These are phyloP conservation scores for Carallia brachiata DNA, from an alignment of 345 rosid species.

Conservation along the genomic window DNA sequence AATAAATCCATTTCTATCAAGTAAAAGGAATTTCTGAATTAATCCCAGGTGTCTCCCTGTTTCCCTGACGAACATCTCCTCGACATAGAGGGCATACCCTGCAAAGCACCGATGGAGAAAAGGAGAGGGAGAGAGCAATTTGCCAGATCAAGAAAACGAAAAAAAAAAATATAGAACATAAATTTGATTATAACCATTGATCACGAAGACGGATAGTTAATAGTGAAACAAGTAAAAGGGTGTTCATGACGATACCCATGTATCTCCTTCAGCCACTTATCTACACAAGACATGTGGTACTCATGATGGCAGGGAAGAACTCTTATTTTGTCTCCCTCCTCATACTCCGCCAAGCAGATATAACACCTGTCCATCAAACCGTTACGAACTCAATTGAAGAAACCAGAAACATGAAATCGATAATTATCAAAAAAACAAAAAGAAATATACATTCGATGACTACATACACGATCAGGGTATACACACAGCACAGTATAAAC, in stretches of 20 bases:
- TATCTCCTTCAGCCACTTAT: constrained; percentile 86
- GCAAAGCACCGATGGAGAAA: constrained; percentile 14
- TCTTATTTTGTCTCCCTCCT: constrained; percentile 65
- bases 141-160: background rate
- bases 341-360: constrained; percentile 68
- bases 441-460: background rate
- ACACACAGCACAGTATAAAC: too few relatives aligned
- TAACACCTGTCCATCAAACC: constrained; percentile 47
- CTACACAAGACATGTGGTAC: constrained; percentile 73
- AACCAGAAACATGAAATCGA: background rate
- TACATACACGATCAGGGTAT: background rate
- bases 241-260: constrained; percentile 46
- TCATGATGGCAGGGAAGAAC: constrained; percentile 81
- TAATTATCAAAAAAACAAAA: background rate
- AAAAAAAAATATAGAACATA: background rate
- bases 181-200: background rate
- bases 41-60: constrained; percentile 14
- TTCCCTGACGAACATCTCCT: constrained; percentile 55
- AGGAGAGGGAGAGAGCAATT: background rate
- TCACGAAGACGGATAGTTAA: background rate
- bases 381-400: background rate
- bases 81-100: constrained; percentile 79
- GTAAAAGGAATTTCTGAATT: constrained; percentile 34
- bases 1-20: constrained; percentile 30
- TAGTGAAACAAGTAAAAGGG: background rate